Evolutionary conservation across 139 green algal genomes (phyloP), one percentile per base, ranked within the genome.

Genomic region (Chlamydomonas eustigma): DNA sequence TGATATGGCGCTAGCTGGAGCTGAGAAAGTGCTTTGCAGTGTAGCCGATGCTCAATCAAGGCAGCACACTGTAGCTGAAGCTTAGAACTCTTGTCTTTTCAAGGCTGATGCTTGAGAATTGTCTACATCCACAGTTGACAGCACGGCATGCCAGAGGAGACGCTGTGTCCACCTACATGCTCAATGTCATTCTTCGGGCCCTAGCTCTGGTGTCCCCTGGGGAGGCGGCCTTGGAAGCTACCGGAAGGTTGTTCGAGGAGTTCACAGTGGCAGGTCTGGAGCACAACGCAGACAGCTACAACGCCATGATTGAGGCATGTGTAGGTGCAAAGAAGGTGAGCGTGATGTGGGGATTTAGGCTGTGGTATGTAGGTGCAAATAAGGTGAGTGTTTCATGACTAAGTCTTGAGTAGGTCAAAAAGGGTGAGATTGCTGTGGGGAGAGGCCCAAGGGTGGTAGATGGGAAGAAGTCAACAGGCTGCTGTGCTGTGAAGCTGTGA

Each of bases 161-260:
- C 51, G 36, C n/a, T 3, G 73, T 78, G 5, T 72, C 24, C 3
- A 58, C 32, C 2, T 31, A 24, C 2, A 78, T 78, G 73, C 58
- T 78, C 37, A 78, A 78, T 36, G 34, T 39, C 33, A 52, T 78
- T 51, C 52, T 78, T 35, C 50, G 73, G n/a, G 73, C 37, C 4
- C 73, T 78, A n/a, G 73, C 73, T 1, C 35, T 71, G 6, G 51
- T 31, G 18, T 51, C 37, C 12, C 37, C 52, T 4, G 35, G 44
- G 51, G 73, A 78, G 5, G 22, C 30, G 22, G 30, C 65, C 6
- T 32, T 73, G 30, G 65, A 38, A 34, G 65, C 65, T 24, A 31
- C 67, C 24, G 67, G 73, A 1, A 51, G 51, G 51, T 52, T 78
- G 73, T 78, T 78, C 63, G 73, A 78, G 51, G 51, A 78, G 73